phyloP scores from a whole-genome alignment of 148 eudicot species.

The Amaranthus hypochondriacus region DNA sequence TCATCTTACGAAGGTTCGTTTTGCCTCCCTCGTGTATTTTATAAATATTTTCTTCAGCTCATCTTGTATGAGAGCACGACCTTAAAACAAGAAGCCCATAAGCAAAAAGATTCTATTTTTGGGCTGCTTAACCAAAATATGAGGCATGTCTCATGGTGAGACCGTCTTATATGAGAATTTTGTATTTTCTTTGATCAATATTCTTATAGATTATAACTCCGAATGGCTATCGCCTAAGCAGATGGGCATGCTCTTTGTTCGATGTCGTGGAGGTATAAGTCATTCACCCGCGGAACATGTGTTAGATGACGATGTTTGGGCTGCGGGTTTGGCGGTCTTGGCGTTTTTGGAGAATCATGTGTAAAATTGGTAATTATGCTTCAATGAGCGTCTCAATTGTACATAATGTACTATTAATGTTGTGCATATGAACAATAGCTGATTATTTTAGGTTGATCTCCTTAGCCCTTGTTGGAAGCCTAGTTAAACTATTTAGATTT shows the following conservation, averaged over 20 bases:
- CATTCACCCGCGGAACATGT: constrained; percentile 97
- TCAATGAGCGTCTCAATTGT: constrained; percentile 20
- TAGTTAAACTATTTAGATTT: too few species aligned
- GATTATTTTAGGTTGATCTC: background rate
- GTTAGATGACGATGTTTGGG: constrained; percentile 86
- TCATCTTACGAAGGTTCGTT: constrained; percentile 71
- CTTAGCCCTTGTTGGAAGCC: background rate
- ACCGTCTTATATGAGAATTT: too few species aligned
- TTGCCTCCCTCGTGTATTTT: background rate
- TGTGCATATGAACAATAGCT: constrained; percentile 5
- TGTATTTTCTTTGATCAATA: background rate
- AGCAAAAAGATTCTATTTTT: too few species aligned
- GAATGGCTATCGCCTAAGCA: constrained; percentile 13
- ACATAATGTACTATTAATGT: constrained; percentile 20
- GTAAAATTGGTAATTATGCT: constrained; percentile 23
- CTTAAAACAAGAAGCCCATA: too few species aligned
- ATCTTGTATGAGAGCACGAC: too few species aligned
- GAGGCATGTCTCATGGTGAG: too few species aligned
- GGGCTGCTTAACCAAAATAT: too few species aligned
- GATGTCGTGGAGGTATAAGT: constrained; percentile 93
- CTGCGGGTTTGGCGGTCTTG: constrained; percentile 74
- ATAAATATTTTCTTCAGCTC: background rate
- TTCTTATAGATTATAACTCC: constrained; percentile 2
- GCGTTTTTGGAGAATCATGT: constrained; percentile 65
- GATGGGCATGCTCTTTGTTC: constrained; percentile 96